These are phyloP conservation scores for Phanerodontia chrysosporium DNA, from an alignment of 768 basidiomycete genomes.

Conservation along the genomic window DNA sequence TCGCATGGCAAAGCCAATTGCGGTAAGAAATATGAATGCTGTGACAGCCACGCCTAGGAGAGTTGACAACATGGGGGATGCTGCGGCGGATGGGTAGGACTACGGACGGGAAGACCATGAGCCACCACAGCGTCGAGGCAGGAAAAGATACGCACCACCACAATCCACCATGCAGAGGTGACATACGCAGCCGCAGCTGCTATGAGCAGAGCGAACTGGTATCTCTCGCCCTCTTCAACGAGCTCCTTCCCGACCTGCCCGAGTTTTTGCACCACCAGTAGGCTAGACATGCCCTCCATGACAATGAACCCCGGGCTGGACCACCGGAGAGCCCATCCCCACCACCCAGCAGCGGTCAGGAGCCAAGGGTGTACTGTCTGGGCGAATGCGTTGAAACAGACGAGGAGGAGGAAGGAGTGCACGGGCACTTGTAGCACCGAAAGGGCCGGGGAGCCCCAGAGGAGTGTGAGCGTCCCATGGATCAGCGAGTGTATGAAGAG, in stretches of 20 bases:
- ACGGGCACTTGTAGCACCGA: conserved; percentile 81
- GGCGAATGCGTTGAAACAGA: conserved; percentile 83
- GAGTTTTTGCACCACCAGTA: conserved; percentile 77
- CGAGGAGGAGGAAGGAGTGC: conserved; percentile 81
- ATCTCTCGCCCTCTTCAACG: conserved; percentile 66
- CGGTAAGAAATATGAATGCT: conserved; percentile 83
- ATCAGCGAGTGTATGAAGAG: conserved; percentile 73
- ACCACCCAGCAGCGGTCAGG: conserved; percentile 54
- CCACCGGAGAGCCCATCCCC: conserved; percentile 68
- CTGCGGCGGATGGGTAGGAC: conserved; percentile 80
- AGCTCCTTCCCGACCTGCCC: conserved; percentile 75
- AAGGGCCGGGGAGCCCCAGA: conserved; percentile 68
- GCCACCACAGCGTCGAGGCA: background rate
- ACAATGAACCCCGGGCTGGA: conserved; percentile 76
- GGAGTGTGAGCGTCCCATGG: conserved; percentile 71
- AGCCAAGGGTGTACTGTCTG: conserved; percentile 57
- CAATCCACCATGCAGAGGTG: conserved; percentile 82
- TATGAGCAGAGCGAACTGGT: conserved; percentile 38
- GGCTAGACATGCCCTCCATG: conserved; percentile 80
- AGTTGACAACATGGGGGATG: conserved; percentile 84
- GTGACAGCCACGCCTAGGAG: conserved; percentile 85
- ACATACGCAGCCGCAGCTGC: conserved; percentile 74
- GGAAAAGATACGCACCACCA: conserved; percentile 48
- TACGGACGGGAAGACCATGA: conserved; percentile 24
- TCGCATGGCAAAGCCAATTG: conserved; percentile 85